phyloP scores from a whole-genome alignment of 2,329 filamentous ascomycete genomes.

The Onygena corvina region DNA sequence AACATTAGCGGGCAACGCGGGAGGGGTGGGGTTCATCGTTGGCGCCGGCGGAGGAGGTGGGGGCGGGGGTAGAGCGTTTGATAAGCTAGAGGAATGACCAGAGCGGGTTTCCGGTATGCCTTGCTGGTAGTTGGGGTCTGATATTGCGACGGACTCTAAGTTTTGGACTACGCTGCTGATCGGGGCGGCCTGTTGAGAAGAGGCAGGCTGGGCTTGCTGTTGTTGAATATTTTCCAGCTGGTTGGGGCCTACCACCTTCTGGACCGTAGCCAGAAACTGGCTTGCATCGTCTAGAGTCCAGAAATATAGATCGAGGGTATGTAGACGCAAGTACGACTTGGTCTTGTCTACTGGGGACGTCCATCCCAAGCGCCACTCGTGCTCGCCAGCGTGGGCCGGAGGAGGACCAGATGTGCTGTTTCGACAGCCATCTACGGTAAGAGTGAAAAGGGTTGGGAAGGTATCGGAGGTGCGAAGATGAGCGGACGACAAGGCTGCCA shows the following conservation, averaged over 20 bases:
- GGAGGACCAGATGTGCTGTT: conserved; percentile 20
- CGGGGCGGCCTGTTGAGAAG: conserved; percentile 24
- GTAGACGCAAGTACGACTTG: conserved; percentile 36
- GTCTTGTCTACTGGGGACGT: conserved; percentile 42
- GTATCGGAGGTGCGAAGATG: conserved; percentile 46
- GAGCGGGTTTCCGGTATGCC: background rate
- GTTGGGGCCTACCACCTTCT: conserved; percentile 24
- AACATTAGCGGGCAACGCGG: conserved; percentile 17
- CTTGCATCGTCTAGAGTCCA: conserved; percentile 49
- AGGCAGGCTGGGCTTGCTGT: conserved; percentile 23
- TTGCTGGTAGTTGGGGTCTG: conserved; percentile 39
- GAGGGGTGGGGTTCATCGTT: conserved; percentile 19
- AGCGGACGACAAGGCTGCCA: conserved; percentile 39
- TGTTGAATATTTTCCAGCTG: conserved; percentile 42
- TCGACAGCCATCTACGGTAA: conserved; percentile 40
- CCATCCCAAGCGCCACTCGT: conserved; percentile 47
- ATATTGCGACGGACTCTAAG: conserved; percentile 50
- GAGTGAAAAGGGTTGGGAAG: conserved; percentile 48
- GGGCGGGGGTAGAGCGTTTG: conserved; percentile 12
- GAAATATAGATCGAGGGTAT: conserved; percentile 52
- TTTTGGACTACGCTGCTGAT: conserved; percentile 53
- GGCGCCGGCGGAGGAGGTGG: conserved; percentile 16
- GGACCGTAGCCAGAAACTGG: conserved; percentile 40
- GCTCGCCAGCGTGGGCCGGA: conserved; percentile 21
- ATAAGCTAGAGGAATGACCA: background rate